Conservation (phyloP, 768 basidiomycete genomes). For the Calocybe cyanea region DNA sequence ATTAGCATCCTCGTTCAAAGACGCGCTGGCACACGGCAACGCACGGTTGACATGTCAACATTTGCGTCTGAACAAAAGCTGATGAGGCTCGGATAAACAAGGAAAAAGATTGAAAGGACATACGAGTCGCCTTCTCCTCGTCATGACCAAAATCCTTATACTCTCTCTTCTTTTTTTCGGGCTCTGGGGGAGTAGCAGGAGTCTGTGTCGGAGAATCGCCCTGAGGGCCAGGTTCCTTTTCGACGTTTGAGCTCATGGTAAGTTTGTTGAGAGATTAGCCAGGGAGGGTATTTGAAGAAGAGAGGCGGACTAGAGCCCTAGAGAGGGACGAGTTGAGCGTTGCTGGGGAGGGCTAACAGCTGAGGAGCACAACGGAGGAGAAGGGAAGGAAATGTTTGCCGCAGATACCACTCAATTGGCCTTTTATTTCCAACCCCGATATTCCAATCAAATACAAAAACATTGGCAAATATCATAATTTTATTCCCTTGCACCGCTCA, state of each 20-base stretch:
- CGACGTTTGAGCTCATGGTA: slow-evolving; percentile 39
- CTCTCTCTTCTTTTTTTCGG: slow-evolving; percentile 67
- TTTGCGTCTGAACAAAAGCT: slow-evolving; percentile 58
- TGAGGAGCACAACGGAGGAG: too few species aligned
- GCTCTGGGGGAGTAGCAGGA: slow-evolving; percentile 22
- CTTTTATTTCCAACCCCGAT: too few species aligned
- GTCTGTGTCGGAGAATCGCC: slow-evolving; percentile 36
- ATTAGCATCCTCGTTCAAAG: not conserved
- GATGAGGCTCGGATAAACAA: slow-evolving; percentile 13
- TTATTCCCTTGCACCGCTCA: too few species aligned
- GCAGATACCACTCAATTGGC: too few species aligned
- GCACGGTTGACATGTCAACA: slow-evolving; percentile 79
- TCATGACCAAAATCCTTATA: slow-evolving; percentile 87
- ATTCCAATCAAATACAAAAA: too few species aligned
- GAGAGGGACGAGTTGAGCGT: slow-evolving; percentile 7
- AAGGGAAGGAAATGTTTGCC: too few species aligned
- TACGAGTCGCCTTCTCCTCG: slow-evolving; percentile 63
- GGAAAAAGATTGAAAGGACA: slow-evolving; percentile 25
- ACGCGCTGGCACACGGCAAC: slow-evolving; percentile 17
- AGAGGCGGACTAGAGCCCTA: slow-evolving; percentile 24
- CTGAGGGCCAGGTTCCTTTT: slow-evolving; percentile 66
- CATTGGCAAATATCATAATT: too few species aligned
- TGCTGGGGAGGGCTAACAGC: too few species aligned
- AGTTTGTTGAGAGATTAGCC: slow-evolving; percentile 13
- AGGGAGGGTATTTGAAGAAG: slow-evolving; percentile 21